phyloP scores from a whole-genome alignment of 441 rosid species.

The Metrosideros polymorpha region DNA sequence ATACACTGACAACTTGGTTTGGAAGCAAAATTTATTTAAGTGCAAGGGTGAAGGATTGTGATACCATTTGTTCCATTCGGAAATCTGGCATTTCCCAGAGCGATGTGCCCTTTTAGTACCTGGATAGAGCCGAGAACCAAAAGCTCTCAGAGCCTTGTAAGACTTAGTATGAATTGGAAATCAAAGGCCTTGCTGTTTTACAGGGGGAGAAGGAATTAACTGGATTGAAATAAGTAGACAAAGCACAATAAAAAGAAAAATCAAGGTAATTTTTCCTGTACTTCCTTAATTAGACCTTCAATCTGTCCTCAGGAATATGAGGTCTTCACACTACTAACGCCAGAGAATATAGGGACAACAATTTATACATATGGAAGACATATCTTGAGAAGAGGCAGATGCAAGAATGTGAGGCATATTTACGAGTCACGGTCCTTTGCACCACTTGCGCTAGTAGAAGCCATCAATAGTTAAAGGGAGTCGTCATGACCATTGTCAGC shows the following conservation, averaged over 20 bases:
- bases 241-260: neutral
- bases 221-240: neutral
- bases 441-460: neutral
- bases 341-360: neutral
- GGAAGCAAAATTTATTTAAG: neutral
- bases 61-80: slow-evolving; percentile 91
- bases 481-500: neutral
- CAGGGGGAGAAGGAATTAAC: neutral
- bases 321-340: neutral
- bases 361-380: neutral
- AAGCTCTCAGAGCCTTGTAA: neutral
- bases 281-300: neutral
- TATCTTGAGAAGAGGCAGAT: neutral
- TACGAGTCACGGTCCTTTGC: neutral
- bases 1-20: neutral
- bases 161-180: neutral
- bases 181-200: neutral
- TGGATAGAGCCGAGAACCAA: slow-evolving; percentile 7
- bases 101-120: slow-evolving; percentile 96
- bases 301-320: neutral
- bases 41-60: neutral
- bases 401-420: neutral
- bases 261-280: neutral
- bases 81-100: slow-evolving; percentile 71
- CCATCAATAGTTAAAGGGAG: neutral